Base-by-base conservation (phyloP, 495 filamentous ascomycete species). In the Umbilicaria muhlenbergii region DNA sequence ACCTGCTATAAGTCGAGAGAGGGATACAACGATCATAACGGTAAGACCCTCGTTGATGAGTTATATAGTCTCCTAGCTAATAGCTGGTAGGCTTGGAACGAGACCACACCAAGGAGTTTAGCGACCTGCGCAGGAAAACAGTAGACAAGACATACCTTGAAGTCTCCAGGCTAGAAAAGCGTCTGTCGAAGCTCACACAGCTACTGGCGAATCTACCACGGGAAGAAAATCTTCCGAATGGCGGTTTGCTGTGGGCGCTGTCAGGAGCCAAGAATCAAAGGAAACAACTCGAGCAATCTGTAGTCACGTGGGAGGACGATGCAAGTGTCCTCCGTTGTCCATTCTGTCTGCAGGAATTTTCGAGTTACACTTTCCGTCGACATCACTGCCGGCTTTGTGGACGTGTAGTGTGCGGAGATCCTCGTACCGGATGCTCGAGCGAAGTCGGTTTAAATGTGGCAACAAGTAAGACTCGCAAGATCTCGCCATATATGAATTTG, bases 331-430 rank as follows among this genome's bases (percentile, higher is more conserved):
- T 68, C 4, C 76, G 75, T 38, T 98, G 91, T 49, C 92, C 91
- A 3, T 91, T 93, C 51, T 98, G 91, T 52, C 81, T 87, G 51
- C 91, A 96, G 52, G 85, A 93, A 42, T 98, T 98, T 60, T 75
- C 84, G 1, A 77, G 73, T 19, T 94, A 93, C 66, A 76, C 83
- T 1, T 88, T 93, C 51, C 74, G 91, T 54, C 71, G 91, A 44
- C 92, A 96, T 57, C 91, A 98, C 57, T 98, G 91, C 58, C 75
- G 91, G 42, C 75, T 93, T 58, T 98, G 91, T 52, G 91, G 91
- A 31, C 72, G 77, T 43, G 86, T 98, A 0, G 86, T 98, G 1
- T 98, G 91, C 52, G 86, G 83, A 13, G 91, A 96, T 59, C 74
- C 71, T 2, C 64, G 68, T 33, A 96, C 91, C 0, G 78, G 61